These are phyloP conservation scores for Polyporus arcularius DNA, from an alignment of 768 basidiomycete species.

Conservation along the genomic window DNA sequence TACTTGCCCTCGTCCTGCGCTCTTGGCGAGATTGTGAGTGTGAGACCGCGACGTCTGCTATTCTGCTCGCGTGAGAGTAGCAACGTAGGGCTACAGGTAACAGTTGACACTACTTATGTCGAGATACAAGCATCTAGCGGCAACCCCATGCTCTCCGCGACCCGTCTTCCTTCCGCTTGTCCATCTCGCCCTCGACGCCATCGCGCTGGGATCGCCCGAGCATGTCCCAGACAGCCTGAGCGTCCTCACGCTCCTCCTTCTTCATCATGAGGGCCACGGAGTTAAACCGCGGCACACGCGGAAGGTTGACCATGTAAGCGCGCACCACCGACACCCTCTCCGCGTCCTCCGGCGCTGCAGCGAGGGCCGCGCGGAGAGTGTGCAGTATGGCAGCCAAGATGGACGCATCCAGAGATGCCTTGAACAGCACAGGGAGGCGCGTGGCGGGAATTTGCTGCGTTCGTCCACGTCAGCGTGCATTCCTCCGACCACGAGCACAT, in stretches of 20 bases:
- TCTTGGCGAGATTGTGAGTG: background rate
- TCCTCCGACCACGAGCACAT: background rate
- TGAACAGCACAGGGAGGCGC: slow-evolving; percentile 62
- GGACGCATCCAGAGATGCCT: slow-evolving; percentile 68
- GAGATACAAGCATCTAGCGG: background rate
- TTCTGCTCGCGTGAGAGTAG: background rate
- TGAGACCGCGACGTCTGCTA: background rate
- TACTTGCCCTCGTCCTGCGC: background rate
- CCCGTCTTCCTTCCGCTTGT: slow-evolving; percentile 13
- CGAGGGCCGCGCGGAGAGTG: slow-evolving; percentile 43
- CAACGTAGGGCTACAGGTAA: background rate
- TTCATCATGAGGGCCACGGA: slow-evolving; percentile 68
- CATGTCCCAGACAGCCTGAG: slow-evolving; percentile 46
- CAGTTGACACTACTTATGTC: too few relatives aligned
- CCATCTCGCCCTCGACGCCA: slow-evolving; percentile 18
- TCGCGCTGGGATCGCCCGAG: slow-evolving; percentile 27
- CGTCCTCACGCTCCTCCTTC: slow-evolving; percentile 50
- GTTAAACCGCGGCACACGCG: slow-evolving; percentile 58
- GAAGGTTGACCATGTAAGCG: slow-evolving; percentile 55
- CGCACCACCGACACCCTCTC: slow-evolving; percentile 30
- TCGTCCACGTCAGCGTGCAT: background rate
- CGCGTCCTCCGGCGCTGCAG: slow-evolving; percentile 16
- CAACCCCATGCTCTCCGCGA: slow-evolving; percentile 5
- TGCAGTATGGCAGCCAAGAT: slow-evolving; percentile 60
- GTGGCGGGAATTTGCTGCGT: slow-evolving; percentile 55